Evolutionary conservation across 2,329 filamentous ascomycete genomes (phyloP).

Genomic region (Aspergillus felis): DNA sequence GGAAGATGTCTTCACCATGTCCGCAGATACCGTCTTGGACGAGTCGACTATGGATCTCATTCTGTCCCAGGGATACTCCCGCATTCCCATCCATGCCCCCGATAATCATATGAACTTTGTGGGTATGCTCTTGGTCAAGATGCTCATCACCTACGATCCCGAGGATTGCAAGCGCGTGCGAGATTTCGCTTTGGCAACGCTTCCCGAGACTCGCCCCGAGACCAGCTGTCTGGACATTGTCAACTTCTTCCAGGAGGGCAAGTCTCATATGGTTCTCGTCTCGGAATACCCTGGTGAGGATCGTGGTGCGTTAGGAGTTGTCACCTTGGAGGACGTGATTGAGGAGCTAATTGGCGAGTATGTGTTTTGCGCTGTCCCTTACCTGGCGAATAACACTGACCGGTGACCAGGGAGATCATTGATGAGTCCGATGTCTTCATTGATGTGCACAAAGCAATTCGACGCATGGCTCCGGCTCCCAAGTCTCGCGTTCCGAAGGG

Average conservation of each 20-base stretch:
- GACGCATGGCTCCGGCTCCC: slow-evolving; percentile 79
- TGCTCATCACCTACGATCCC: slow-evolving; percentile 96
- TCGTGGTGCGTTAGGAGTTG: slow-evolving; percentile 83
- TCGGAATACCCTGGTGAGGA: slow-evolving; percentile 88
- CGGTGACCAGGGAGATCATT: slow-evolving; percentile 76
- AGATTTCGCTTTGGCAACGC: slow-evolving; percentile 87
- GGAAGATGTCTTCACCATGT: slow-evolving; percentile 94
- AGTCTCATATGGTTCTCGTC: slow-evolving; percentile 97
- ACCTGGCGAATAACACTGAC: slow-evolving; percentile 15
- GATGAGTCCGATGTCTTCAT: slow-evolving; percentile 98
- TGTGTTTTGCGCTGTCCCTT: slow-evolving; percentile 37
- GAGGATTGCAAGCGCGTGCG: slow-evolving; percentile 83
- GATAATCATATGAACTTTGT: slow-evolving; percentile 85
- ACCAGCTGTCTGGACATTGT: slow-evolving; percentile 98
- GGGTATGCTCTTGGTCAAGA: slow-evolving; percentile 97
- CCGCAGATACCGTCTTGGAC: slow-evolving; percentile 88
- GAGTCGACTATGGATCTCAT: slow-evolving; percentile 94
- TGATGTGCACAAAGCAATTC: slow-evolving; percentile 96
- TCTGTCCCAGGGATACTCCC: slow-evolving; percentile 86
- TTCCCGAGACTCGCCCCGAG: slow-evolving; percentile 90
- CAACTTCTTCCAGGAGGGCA: slow-evolving; percentile 99
- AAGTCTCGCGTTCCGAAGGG: slow-evolving; percentile 64
- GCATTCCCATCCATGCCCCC: slow-evolving; percentile 88
- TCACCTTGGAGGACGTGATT: slow-evolving; percentile 96
- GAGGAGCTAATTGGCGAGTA: slow-evolving; percentile 97